Evolutionary conservation across 2,329 filamentous ascomycete species (phyloP).

Genomic region (Orbilia quercus): DNA sequence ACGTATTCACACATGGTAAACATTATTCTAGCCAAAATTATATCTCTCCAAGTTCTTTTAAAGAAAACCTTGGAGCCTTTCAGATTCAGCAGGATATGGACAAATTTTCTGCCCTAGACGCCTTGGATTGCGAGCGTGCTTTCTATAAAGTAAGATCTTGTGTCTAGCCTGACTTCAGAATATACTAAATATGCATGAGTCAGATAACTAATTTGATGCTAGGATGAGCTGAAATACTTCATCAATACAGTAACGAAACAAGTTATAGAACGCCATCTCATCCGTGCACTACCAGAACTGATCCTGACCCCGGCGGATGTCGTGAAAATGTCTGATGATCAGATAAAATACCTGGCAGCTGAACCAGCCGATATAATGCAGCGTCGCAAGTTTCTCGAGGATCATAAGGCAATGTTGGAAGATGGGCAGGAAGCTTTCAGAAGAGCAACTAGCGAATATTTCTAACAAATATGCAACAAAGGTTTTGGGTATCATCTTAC

Average conservation of each 20-base stretch:
- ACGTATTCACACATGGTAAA: background rate
- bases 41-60: background rate
- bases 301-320: slow-evolving; percentile 11
- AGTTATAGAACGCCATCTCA: slow-evolving; percentile 7
- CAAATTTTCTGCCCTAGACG: slow-evolving; percentile 13
- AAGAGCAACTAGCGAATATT: background rate
- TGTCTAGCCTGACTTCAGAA: background rate
- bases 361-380: slow-evolving; percentile 13
- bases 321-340: slow-evolving; percentile 9
- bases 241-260: slow-evolving; percentile 20
- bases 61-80: background rate
- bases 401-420: slow-evolving; percentile 14
- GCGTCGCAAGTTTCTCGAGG: slow-evolving; percentile 2
- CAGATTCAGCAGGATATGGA: slow-evolving; percentile 19
- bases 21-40: background rate
- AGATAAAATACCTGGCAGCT: slow-evolving; percentile 4
- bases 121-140: slow-evolving; percentile 9
- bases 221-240: slow-evolving; percentile 29
- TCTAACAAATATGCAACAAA: background rate
- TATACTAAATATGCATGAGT: background rate
- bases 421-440: background rate
- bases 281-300: slow-evolving; percentile 2
- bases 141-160: slow-evolving; percentile 9
- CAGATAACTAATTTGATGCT: background rate
- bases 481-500: too few species aligned